Conservation (phyloP, 164 flowering plant genomes). For the Akebia trifoliata region DNA sequence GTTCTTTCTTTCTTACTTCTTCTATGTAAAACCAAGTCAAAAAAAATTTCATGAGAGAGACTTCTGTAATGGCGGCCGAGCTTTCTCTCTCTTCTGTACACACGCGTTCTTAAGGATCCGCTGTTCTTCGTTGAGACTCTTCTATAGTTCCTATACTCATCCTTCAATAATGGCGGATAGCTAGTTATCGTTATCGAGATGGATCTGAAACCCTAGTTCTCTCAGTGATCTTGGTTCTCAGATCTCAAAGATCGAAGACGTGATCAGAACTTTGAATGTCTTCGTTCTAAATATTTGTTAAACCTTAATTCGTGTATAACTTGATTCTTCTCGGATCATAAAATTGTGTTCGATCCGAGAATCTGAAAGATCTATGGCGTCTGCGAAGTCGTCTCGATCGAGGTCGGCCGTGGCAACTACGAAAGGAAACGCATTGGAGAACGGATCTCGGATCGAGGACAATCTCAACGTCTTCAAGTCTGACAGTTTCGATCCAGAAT, state of each 20-base stretch:
- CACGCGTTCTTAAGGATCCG: neutral
- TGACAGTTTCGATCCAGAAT: conserved; percentile 77
- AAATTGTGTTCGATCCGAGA: neutral
- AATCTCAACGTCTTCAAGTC: conserved; percentile 70
- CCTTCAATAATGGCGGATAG: neutral
- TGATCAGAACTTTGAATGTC: neutral
- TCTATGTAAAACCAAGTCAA: no score
- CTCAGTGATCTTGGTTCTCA: conserved; percentile 1
- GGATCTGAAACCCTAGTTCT: conserved; percentile 2
- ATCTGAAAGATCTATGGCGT: conserved; percentile 32
- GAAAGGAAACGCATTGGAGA: conserved; percentile 30
- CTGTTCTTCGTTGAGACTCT: neutral
- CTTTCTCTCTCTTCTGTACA: conserved; percentile 6
- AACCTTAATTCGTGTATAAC: neutral
- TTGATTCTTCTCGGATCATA: conserved; percentile 11
- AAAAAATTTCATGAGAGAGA: neutral
- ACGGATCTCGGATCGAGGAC: conserved; percentile 59
- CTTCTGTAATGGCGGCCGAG: neutral
- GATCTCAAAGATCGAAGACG: conserved; percentile 3
- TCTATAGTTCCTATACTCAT: neutral
- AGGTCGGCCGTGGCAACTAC: conserved; percentile 25
- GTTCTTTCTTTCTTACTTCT: no score
- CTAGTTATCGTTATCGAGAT: neutral
- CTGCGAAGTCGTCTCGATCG: conserved; percentile 45
- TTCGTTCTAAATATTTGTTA: neutral